These are phyloP conservation scores for Gossypium bickii DNA, from an alignment of 345 rosid species.

Conservation along the genomic window DNA sequence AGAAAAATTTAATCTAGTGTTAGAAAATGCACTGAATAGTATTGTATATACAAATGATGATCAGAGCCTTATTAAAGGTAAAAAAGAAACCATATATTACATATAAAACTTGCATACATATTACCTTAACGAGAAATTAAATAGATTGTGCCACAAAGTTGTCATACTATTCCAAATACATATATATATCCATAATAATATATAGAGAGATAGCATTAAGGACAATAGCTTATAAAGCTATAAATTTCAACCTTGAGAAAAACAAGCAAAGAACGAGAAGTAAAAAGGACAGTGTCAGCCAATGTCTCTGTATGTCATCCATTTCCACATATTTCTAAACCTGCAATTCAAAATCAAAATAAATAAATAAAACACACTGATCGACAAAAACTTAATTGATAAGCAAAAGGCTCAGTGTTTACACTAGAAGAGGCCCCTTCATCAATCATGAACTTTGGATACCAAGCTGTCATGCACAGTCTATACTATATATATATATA, in stretches of 20 bases:
- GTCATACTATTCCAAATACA: background rate
- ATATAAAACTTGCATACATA: background rate
- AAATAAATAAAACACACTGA: background rate
- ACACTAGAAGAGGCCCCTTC: background rate
- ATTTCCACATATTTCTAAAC: background rate
- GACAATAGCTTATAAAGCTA: conserved; percentile 1
- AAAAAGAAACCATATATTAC: background rate
- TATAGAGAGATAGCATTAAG: background rate
- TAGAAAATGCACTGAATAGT: no score
- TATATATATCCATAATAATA: background rate
- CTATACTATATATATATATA: background rate
- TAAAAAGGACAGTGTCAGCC: conserved; percentile 1
- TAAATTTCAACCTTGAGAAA: conserved; percentile 7
- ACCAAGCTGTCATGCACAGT: conserved; percentile 11
- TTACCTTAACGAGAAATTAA: background rate
- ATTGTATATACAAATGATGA: no score
- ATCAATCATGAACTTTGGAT: background rate
- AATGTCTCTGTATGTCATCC: background rate
- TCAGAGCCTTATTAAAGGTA: no score
- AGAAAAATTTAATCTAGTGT: no score
- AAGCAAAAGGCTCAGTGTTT: background rate
- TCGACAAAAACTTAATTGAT: background rate
- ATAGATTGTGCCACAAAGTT: background rate
- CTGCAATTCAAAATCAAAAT: background rate
- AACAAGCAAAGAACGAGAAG: background rate